These are phyloP conservation scores for Yarrowia alimentaria DNA, from an alignment of 805 yeast genomes.

Conservation along the genomic window DNA sequence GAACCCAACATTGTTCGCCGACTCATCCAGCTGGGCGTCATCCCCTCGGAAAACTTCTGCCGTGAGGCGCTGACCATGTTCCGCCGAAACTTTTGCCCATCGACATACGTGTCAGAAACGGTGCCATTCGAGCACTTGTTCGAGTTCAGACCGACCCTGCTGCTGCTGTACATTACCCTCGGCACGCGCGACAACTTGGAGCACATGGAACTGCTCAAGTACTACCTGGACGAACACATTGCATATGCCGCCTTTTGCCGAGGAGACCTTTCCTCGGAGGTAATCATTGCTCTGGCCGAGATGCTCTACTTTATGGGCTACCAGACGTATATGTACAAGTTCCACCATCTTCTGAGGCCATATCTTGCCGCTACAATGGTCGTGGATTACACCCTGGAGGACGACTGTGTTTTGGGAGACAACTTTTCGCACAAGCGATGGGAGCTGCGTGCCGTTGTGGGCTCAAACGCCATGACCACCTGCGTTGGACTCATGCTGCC, in stretches of 20 bases:
- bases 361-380: constrained; percentile 21
- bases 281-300: constrained; percentile 18
- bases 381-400: constrained; percentile 9
- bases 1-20: constrained; percentile 11
- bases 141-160: constrained; percentile 10
- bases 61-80: constrained; percentile 11
- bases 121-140: constrained; percentile 8
- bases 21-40: not conserved
- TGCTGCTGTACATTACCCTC: constrained; percentile 9
- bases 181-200: constrained; percentile 11
- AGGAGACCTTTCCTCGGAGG: constrained; percentile 17
- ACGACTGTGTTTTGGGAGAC: constrained; percentile 10
- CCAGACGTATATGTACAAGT: constrained; percentile 19
- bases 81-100: constrained; percentile 6
- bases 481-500: constrained; percentile 24
- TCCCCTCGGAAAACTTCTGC: constrained; percentile 7
- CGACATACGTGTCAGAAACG: constrained; percentile 5
- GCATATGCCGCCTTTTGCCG: constrained; percentile 11
- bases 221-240: constrained; percentile 22
- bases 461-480: constrained; percentile 21
- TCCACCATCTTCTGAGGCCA: constrained; percentile 8
- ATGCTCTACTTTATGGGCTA: constrained; percentile 23
- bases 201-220: constrained; percentile 23
- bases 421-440: constrained; percentile 18
- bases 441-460: constrained; percentile 19